phyloP scores from a whole-genome alignment of 768 basidiomycete genomes.

The Tulasnella calospora region DNA sequence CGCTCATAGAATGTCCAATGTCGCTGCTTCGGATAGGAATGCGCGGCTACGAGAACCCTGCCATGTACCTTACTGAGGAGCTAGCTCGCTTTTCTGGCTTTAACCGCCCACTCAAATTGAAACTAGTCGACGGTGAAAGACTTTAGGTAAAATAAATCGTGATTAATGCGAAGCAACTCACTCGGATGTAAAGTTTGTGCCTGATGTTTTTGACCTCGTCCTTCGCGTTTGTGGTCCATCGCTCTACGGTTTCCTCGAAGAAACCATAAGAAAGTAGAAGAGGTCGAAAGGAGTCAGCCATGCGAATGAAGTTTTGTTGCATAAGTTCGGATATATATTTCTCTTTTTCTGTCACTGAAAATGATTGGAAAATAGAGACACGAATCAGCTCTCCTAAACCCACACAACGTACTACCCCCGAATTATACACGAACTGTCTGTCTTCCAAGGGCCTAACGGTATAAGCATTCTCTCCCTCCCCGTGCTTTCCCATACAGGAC shows the following conservation, averaged over 20 bases:
- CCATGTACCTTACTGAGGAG: too few species aligned
- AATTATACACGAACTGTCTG: not conserved
- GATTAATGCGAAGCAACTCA: not conserved
- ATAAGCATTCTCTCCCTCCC: not conserved
- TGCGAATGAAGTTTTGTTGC: not conserved
- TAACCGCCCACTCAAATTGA: not conserved
- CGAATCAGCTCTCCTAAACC: not conserved
- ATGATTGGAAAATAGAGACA: not conserved
- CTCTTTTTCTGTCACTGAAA: conserved; percentile 5
- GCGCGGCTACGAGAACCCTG: not conserved
- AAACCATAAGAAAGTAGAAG: conserved; percentile 18
- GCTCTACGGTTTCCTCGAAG: conserved; percentile 14
- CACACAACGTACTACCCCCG: not conserved
- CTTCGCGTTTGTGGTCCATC: not conserved
- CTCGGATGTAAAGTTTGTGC: not conserved
- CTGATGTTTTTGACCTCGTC: not conserved
- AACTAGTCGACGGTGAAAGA: not conserved
- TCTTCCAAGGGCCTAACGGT: conserved; percentile 15
- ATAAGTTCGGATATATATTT: not conserved
- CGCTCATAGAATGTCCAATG: not conserved
- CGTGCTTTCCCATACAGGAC: not conserved
- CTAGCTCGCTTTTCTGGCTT: not conserved
- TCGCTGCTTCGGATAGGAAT: not conserved
- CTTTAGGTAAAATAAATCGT: not conserved
- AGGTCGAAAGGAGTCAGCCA: conserved; percentile 5